phyloP scores from a whole-genome alignment of 1,139 yeast species.

The Yamadazyma diddensiae region DNA sequence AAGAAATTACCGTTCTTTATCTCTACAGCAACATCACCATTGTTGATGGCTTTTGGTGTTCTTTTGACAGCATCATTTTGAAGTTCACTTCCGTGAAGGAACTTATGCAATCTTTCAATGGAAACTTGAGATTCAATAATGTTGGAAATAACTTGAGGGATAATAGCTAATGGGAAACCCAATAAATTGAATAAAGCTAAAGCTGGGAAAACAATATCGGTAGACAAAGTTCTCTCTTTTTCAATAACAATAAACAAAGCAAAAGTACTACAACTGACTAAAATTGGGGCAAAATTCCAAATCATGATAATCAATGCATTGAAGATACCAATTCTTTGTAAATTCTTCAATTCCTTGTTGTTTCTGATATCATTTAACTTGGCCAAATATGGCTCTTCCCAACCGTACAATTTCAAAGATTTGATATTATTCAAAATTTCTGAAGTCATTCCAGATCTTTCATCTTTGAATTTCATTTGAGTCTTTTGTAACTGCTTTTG shows the following conservation, averaged over 20 bases:
- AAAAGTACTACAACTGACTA: constrained; percentile 90
- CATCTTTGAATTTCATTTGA: constrained; percentile 47
- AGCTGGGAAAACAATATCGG: constrained; percentile 95
- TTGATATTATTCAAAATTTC: constrained; percentile 91
- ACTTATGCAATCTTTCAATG: constrained; percentile 66
- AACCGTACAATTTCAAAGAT: constrained; percentile 87
- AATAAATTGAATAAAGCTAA: constrained; percentile 80
- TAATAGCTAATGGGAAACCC: constrained; percentile 88
- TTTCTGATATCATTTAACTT: constrained; percentile 80
- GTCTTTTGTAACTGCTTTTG: constrained; percentile 74
- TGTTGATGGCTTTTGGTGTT: constrained; percentile 45
- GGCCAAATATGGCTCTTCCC: constrained; percentile 85
- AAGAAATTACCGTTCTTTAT: constrained; percentile 78
- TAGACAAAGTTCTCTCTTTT: constrained; percentile 65
- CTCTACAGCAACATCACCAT: constrained; percentile 69
- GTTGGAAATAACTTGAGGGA: constrained; percentile 87
- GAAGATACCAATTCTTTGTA: constrained; percentile 74
- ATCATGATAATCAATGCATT: constrained; percentile 73
- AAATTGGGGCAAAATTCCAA: constrained; percentile 85
- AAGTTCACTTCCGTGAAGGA: constrained; percentile 73
- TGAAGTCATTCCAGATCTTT: constrained; percentile 58
- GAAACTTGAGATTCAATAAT: constrained; percentile 92
- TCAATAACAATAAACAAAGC: constrained; percentile 71
- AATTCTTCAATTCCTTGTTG: constrained; percentile 77
- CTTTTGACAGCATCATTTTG: constrained; percentile 74